A percentile compares a stretch with the other conserved stretches of the same genome.
Conservation (phyloP, 2,329 filamentous ascomycete species). For the Colletotrichum sojae region DNA sequence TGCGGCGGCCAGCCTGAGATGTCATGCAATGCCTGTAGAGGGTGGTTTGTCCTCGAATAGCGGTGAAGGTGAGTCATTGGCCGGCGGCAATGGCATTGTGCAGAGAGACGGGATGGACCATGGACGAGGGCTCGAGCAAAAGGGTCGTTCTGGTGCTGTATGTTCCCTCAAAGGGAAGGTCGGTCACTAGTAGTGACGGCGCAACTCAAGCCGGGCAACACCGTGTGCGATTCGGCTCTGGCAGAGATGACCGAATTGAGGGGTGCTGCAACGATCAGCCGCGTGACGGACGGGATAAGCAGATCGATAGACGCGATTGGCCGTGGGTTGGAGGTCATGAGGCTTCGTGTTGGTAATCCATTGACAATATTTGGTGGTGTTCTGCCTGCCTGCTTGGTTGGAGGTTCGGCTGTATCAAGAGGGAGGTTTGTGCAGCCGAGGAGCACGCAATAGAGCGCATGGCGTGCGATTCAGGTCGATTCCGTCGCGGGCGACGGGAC, state of each 20-base stretch:
- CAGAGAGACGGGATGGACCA: slow-evolving; percentile 10
- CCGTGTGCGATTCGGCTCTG: slow-evolving; percentile 7
- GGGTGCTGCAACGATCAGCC: slow-evolving; percentile 18
- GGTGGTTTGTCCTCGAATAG: slow-evolving; percentile 19
- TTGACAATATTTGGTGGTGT: neutral
- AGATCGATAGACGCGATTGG: slow-evolving; percentile 13
- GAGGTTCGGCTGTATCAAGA: neutral
- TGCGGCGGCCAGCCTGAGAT: neutral
- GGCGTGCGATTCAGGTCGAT: slow-evolving; percentile 10
- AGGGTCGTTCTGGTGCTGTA: slow-evolving; percentile 23
- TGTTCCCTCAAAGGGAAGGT: slow-evolving; percentile 36
- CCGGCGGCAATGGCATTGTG: slow-evolving; percentile 12
- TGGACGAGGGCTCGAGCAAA: slow-evolving; percentile 14
- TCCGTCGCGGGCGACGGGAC: neutral
- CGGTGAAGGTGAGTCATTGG: slow-evolving; percentile 38
- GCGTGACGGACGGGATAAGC: slow-evolving; percentile 12
- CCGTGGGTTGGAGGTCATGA: slow-evolving; percentile 23
- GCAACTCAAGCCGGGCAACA: slow-evolving; percentile 12
- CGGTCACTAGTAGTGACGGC: slow-evolving; percentile 1
- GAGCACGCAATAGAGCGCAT: slow-evolving; percentile 12
- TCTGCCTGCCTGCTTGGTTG: neutral
- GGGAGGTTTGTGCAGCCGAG: slow-evolving; percentile 1
- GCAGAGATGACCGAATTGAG: slow-evolving; percentile 8
- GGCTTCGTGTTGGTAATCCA: slow-evolving; percentile 19
- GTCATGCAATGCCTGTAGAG: neutral